Base-by-base conservation (phyloP, 345 rosid species). In the Pistacia atlantica region DNA sequence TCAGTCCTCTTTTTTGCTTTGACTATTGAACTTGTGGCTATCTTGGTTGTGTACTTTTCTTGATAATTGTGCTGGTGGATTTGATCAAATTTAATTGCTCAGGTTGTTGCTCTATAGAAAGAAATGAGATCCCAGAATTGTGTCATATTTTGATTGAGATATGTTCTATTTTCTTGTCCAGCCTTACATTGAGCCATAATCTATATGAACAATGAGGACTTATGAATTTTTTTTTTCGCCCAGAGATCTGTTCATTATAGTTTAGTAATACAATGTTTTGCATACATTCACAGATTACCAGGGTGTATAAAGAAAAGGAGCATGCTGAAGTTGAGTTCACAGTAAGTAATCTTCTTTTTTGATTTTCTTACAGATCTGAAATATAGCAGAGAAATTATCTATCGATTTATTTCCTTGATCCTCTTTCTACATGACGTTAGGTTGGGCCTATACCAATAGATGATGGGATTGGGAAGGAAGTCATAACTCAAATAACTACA, bases 241-340 rank as follows among this genome's bases (percentile, higher is more conserved):
- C 2, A 59, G 8, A 67, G 58, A 51, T 71, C 48, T 61, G 54
- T 22, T 59, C 51, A 20, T 55, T 61, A 14, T 73, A 72, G 57
- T 72, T 70, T 37, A 51, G 54, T 79, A 45, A 83, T 62, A 72
- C 2, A 42, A 69, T 80, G 63, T 61, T 25, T 25, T 57, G 46
- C 79, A 64, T 78, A 12, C 17, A 22, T 70, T 54, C 72, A 65
- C 85, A 94, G 98, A 78, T 88, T 82, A 89, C 96, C 54, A 89
- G 99, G 83, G 89, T 90, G 71, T 95, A 93, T 90, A 93, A 86
- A 84, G 94, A 83, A 72, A 93, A 90, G 82, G 91, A 93, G 67
- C 91, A 95, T 89, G 93, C 87, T 77, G 98, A 95, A 82, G 86
- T 93, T 75, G 99, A 93, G 87, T 95, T 91, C 89, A 90, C 82